Conservation (phyloP, 768 basidiomycete species). For the Cyclocybe aegerita region DNA sequence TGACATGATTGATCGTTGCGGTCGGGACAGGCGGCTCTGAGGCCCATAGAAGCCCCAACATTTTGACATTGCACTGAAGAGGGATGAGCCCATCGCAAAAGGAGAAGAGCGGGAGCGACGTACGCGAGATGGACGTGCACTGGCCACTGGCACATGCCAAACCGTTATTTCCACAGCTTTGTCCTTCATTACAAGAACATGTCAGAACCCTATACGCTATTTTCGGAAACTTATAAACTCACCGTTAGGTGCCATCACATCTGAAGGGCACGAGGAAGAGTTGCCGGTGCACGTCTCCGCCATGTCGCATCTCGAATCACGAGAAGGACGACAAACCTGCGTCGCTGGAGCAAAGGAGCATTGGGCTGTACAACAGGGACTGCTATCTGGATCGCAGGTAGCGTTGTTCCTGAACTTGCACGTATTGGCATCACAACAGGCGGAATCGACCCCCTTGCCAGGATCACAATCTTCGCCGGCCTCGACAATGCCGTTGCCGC, state of each 20-base stretch:
- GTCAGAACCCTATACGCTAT: conserved; percentile 11
- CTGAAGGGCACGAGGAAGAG: conserved; percentile 69
- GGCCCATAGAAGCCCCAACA: conserved; percentile 69
- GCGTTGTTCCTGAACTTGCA: conserved; percentile 76
- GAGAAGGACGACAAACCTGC: conserved; percentile 69
- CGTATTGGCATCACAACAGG: conserved; percentile 72
- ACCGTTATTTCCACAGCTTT: conserved; percentile 61
- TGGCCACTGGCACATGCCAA: conserved; percentile 75
- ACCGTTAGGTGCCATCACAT: conserved; percentile 65
- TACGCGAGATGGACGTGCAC: conserved; percentile 74
- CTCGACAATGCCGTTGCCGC: conserved; percentile 84
- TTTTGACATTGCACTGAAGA: conserved; percentile 69
- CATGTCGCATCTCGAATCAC: conserved; percentile 67
- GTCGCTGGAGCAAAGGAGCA: conserved; percentile 70
- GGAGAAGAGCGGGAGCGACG: conserved; percentile 26
- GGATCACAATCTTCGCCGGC: conserved; percentile 88
- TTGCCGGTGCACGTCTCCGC: conserved; percentile 77
- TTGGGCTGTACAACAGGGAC: conserved; percentile 67
- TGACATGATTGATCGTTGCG: conserved; percentile 67
- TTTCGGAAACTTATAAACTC: conserved; percentile 1
- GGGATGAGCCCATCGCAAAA: conserved; percentile 12
- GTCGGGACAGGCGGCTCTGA: conserved; percentile 65
- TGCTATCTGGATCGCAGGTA: conserved; percentile 76
- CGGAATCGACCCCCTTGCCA: conserved; percentile 52
- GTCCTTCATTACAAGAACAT: conserved; percentile 36